Evolutionary conservation across 768 basidiomycete genomes (phyloP), one percentile per base, ranked within the genome.

Genomic region (Mycena galopus): DNA sequence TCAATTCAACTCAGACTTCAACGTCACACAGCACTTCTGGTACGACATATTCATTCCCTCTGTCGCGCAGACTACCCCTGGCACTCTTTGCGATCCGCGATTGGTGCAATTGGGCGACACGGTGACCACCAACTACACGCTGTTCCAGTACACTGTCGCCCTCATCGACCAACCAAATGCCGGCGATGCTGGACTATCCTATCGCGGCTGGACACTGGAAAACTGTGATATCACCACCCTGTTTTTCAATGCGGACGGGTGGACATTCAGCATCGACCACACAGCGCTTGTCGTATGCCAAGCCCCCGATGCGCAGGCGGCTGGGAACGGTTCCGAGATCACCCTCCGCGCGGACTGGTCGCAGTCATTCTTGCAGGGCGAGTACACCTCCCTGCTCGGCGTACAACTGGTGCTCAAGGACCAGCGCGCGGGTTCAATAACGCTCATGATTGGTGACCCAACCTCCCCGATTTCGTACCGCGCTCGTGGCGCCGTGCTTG

Each of bases 101-200:
- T 51, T 80, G n/a, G 73, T 79, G 58, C 75, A 74, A 27, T 67
- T 78, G 5, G 80, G 81, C 0, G 81, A 81, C 44, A 58, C 76
- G 0, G 71, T 81, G 32, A 75, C 76, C 4, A 79, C 77, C 51
- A 80, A 80, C 67, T 73, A 79, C 65, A 71, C 78, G 1, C 44
- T 77, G 27, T 81, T 80, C 53, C 73, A 78, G 44, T 79, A 78
- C 73, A 69, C 58, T 6, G 59, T 81, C 23, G 75, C 78, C 9
- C 72, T 73, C 3, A 64, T 81, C 23, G 42, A 60, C 12, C 67
- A 29, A 27, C 57, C 79, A 6, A 81, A 77, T 56, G 77, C 79
- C 9, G 80, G 79, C 11, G 69, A 66, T 23, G 56, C 78, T 19
- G 76, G 77, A 0, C 19, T 81, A 3, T 62, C 73, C 4, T 82